Evolutionary conservation across 1,284 basidiomycete genomes (phyloP).

Genomic region (Butyriboletus regius): DNA sequence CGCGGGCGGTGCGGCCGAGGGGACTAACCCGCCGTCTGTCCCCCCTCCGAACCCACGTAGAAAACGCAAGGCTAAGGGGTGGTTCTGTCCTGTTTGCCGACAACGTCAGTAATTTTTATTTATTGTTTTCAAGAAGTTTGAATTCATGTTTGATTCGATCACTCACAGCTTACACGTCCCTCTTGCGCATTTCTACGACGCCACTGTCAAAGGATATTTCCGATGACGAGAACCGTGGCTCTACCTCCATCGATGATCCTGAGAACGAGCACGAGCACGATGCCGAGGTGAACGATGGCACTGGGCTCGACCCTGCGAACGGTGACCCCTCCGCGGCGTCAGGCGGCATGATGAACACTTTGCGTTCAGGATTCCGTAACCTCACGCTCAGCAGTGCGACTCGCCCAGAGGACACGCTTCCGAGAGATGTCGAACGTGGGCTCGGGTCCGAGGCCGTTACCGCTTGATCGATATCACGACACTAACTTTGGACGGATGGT

Average conservation of each 20-base stretch:
- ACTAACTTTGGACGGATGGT: neutral
- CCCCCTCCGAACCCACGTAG: constrained; percentile 45
- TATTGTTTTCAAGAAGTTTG: neutral
- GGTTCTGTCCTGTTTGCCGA: constrained; percentile 89
- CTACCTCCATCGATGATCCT: constrained; percentile 34
- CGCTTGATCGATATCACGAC: constrained; percentile 8
- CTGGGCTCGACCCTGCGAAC: neutral
- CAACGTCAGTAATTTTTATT: constrained; percentile 56
- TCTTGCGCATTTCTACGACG: constrained; percentile 73
- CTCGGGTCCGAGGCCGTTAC: constrained; percentile 13
- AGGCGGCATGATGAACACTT: constrained; percentile 28
- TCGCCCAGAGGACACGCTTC: constrained; percentile 24
- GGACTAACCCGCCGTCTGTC: constrained; percentile 20
- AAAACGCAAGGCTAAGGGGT: constrained; percentile 86
- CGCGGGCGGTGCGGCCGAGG: constrained; percentile 16
- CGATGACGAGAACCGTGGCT: constrained; percentile 33
- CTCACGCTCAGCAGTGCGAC: constrained; percentile 16
- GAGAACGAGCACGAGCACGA: constrained; percentile 21
- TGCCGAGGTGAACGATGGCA: constrained; percentile 1
- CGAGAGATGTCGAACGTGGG: constrained; percentile 37
- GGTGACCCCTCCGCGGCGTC: constrained; percentile 16
- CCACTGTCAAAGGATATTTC: constrained; percentile 47
- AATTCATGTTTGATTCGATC: neutral
- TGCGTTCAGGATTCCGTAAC: constrained; percentile 33
- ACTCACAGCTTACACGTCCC: constrained; percentile 72